Evolutionary conservation across 169 alveolate genomes (phyloP).

Genomic region (Perkinsus marinus): DNA sequence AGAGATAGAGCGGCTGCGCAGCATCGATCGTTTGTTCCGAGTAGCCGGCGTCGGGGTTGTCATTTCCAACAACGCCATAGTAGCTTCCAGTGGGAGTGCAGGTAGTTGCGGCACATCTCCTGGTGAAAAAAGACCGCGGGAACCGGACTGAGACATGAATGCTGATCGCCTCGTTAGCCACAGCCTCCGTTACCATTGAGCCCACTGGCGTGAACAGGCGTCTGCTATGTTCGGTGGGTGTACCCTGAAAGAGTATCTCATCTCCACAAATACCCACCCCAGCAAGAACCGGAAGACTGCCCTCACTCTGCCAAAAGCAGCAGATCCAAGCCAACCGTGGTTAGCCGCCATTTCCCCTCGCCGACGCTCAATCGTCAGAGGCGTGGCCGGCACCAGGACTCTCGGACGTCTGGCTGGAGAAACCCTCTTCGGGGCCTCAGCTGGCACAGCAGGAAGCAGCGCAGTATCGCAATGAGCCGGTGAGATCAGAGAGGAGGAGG

Average conservation of each 20-base stretch:
- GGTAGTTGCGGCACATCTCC: not conserved
- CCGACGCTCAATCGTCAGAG: too few relatives aligned
- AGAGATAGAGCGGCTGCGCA: not conserved
- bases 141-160: not conserved
- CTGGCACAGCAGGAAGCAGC: not conserved
- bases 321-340: not conserved
- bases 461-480: not conserved
- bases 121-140: not conserved
- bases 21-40: not conserved
- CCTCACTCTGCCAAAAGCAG: not conserved
- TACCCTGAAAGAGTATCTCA: not conserved
- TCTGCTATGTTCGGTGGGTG: not conserved
- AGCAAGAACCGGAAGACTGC: too few relatives aligned
- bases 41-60: not conserved
- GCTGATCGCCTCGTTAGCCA: not conserved
- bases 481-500: not conserved
- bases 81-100: not conserved
- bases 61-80: not conserved
- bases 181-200: not conserved
- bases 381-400: too few relatives aligned
- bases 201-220: not conserved
- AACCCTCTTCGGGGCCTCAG: too few relatives aligned
- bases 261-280: too few relatives aligned
- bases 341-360: not conserved
- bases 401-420: not conserved